Evolutionary conservation across 768 basidiomycete species (phyloP).

Genomic region (Termitomyces bulborhizus): DNA sequence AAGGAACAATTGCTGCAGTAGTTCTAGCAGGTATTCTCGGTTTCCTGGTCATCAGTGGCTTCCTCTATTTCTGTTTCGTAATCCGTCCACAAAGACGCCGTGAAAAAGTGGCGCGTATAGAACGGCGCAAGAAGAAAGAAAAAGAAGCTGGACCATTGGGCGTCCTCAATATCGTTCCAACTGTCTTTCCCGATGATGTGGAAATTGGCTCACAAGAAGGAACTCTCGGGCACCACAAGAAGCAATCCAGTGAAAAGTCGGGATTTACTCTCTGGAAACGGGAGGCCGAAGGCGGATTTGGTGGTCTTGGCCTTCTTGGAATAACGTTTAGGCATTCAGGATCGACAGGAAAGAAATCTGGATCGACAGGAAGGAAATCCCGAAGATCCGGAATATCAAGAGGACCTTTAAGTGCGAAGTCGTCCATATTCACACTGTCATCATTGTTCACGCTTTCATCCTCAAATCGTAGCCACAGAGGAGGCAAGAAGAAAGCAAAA

Average conservation of each 20-base stretch:
- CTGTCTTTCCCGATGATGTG: constrained; percentile 4
- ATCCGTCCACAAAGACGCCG: constrained; percentile 40
- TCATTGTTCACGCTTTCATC: constrained; percentile 16
- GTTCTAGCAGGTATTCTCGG: constrained; percentile 50
- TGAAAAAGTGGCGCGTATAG: constrained; percentile 13
- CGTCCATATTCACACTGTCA: constrained; percentile 20
- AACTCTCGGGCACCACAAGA: constrained; percentile 3
- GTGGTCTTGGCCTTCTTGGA: constrained; percentile 24
- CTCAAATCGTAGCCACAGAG: constrained; percentile 22
- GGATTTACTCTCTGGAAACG: constrained; percentile 40
- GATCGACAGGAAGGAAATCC: constrained; percentile 16
- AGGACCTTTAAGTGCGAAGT: constrained; percentile 17
- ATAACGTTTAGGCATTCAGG: constrained; percentile 38
- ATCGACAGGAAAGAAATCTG: constrained; percentile 9
- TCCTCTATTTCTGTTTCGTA: constrained; percentile 38
- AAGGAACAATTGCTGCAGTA: constrained; percentile 64
- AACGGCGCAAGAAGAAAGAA: constrained; percentile 4
- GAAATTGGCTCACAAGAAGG: constrained; percentile 10
- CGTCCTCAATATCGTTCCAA: constrained; percentile 17
- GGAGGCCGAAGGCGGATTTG: constrained; percentile 29
- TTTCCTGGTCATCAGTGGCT: constrained; percentile 34
- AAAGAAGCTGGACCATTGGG: constrained; percentile 14
- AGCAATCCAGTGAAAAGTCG: constrained; percentile 26
- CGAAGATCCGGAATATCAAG: constrained; percentile 7
- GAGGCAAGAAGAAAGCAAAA: constrained; percentile 30